Evolutionary conservation across 2,329 filamentous ascomycete species (phyloP), one percentile per base, ranked within the genome.

Genomic region (Purpureocillium lavendulum): DNA sequence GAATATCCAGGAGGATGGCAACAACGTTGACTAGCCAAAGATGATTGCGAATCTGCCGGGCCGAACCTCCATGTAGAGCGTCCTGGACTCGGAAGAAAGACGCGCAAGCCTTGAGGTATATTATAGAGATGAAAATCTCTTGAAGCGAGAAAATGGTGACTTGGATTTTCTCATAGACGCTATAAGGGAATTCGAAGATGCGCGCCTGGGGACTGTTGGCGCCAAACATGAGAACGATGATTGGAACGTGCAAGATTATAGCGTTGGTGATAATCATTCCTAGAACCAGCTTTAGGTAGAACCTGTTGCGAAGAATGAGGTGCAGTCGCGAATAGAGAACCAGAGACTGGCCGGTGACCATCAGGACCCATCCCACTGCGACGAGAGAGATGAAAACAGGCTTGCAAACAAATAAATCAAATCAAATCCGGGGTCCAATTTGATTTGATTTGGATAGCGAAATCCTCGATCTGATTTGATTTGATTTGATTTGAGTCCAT

Each of bases 251-350:
- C 15, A 78, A 58, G 4, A 77, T 42, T 24, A 78, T 47, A 15
- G 64, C 64, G 49, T 78, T 69, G 45, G 64, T 52, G 39, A 78
- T 65, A 40, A 82, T 80, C 68, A 80, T 75, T 43, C 49, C 61
- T 2, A 78, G 61, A 0, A 76, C 68, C 8, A 64, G 62, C 4
- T 63, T 64, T 1, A 80, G 60, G 8, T 69, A 55, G 3, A 56
- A 55, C 4, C 64, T 38, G 62, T 75, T 70, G 14, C 65, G 65
- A 3, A 75, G 59, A 12, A 82, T 66, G 3, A 82, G 62, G 49
- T 80, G 75, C 1, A 82, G 65, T 3, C 77, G 69, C 2, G 75
- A 80, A 58, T 76, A 82, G 2, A 82, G 60, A 1, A 82, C 76
- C 7, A 80, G 47, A 0, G 70, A 70, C 49, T 80, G 74, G 1